These are phyloP conservation scores for Malus hybrid DNA, from an alignment of 331 rosid genomes.

Conservation along the genomic window DNA sequence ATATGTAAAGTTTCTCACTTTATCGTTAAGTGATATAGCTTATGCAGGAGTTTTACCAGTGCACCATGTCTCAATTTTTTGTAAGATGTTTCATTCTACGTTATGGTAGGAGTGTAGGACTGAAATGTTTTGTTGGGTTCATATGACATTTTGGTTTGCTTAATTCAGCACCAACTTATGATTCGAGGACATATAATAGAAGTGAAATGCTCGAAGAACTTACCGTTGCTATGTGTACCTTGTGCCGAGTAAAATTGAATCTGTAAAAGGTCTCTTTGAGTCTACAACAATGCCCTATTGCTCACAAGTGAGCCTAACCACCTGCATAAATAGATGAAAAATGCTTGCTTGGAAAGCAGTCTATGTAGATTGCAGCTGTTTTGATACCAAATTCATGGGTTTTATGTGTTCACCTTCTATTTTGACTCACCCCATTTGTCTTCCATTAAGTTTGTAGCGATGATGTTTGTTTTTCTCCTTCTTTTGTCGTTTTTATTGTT, in stretches of 20 bases:
- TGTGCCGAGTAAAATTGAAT: too few species aligned
- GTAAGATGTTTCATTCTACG: neutral
- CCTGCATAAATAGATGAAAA: neutral
- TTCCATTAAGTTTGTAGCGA: too few species aligned
- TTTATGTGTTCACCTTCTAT: neutral
- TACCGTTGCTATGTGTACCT: too few species aligned
- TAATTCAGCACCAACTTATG: neutral
- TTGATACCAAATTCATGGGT: neutral
- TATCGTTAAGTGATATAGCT: neutral
- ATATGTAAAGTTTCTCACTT: neutral
- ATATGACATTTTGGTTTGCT: neutral
- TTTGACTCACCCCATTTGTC: neutral
- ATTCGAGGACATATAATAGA: neutral
- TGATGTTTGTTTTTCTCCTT: neutral
- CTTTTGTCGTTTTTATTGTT: constrained; percentile 10
- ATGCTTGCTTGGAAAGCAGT: neutral
- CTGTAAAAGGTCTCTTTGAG: too few species aligned
- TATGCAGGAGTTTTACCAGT: neutral
- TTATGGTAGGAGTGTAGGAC: neutral
- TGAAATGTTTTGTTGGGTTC: neutral
- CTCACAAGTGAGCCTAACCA: too few species aligned
- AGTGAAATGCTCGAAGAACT: neutral
- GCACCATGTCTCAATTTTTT: neutral
- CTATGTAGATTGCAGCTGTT: neutral
- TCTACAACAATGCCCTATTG: too few species aligned